phyloP scores from a whole-genome alignment of 2,329 filamentous ascomycete species.

The Podosphaera xanthii region DNA sequence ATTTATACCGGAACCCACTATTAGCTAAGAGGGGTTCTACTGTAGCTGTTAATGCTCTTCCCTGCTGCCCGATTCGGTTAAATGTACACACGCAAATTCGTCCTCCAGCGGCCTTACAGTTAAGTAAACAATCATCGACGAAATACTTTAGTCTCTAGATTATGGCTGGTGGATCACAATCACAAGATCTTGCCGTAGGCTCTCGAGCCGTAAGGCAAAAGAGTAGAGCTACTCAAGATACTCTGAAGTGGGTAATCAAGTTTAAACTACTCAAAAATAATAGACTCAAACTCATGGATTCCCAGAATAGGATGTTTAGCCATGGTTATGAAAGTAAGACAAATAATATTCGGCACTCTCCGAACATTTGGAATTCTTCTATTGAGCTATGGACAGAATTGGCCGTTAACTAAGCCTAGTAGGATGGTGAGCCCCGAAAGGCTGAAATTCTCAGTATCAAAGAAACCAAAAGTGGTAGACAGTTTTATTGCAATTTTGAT shows the following conservation, averaged over 20 bases:
- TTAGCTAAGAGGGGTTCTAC: too few species aligned
- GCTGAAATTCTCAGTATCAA: conserved; percentile 93
- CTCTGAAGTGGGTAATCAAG: conserved; percentile 39
- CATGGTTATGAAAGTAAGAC: conserved; percentile 17
- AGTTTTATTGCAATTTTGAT: conserved; percentile 16
- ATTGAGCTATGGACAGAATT: neutral
- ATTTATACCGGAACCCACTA: too few species aligned
- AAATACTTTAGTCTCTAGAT: conserved; percentile 11
- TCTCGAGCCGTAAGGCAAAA: conserved; percentile 40
- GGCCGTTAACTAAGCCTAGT: neutral
- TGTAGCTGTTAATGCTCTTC: too few species aligned
- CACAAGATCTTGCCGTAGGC: conserved; percentile 30
- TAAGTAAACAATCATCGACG: too few species aligned
- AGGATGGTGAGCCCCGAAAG: conserved; percentile 70
- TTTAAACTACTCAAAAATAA: conserved; percentile 2
- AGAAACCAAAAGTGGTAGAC: conserved; percentile 62
- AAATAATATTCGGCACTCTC: neutral
- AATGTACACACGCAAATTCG: too few species aligned
- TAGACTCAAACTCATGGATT: conserved; percentile 4
- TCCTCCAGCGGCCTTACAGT: too few species aligned
- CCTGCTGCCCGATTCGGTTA: too few species aligned
- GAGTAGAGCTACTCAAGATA: conserved; percentile 64
- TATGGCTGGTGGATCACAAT: conserved; percentile 29
- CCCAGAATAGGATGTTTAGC: conserved; percentile 17
- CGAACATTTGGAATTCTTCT: neutral